These are phyloP conservation scores for Phlyctochytrium arcticum DNA, from an alignment of 192 early-diverging fungal genomes.

Conservation along the genomic window DNA sequence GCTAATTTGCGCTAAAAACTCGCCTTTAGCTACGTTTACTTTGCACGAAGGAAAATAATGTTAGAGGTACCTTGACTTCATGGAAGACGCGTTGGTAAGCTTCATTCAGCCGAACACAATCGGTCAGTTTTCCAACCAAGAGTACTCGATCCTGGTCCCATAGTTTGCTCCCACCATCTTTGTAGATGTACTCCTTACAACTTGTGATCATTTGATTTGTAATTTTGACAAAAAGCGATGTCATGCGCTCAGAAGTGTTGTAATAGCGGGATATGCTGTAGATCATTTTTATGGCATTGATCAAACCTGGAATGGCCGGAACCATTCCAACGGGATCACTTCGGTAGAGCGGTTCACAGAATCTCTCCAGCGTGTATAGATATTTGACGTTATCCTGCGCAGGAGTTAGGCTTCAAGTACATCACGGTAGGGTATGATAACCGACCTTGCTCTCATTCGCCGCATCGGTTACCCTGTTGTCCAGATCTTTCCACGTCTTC, in stretches of 20 bases:
- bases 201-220: conserved; percentile 69
- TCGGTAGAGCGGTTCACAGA: conserved; percentile 61
- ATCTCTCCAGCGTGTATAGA: conserved; percentile 62
- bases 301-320: conserved; percentile 61
- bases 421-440: too few species aligned
- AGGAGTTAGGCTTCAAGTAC: too few species aligned
- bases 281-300: conserved; percentile 69
- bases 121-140: conserved; percentile 50
- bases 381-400: conserved; percentile 66
- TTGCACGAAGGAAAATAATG: conserved; percentile 5
- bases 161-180: conserved; percentile 57
- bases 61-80: conserved; percentile 49
- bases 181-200: conserved; percentile 66
- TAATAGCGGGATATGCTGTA: conserved; percentile 64
- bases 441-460: conserved; percentile 62
- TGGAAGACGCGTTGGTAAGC: conserved; percentile 62
- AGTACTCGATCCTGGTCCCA: conserved; percentile 58
- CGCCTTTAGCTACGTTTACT: not conserved
- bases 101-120: conserved; percentile 59
- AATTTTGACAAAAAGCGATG: conserved; percentile 63
- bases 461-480: conserved; percentile 63
- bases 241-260: conserved; percentile 67
- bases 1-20: conserved; percentile 45
- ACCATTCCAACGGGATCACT: conserved; percentile 60
- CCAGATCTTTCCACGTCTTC: conserved; percentile 62